A percentile compares a stretch with the other conserved stretches of the same genome.
These are phyloP conservation scores for Fusarium sp. DNA, from an alignment of 2,329 filamentous ascomycete genomes.

Conservation along the genomic window DNA sequence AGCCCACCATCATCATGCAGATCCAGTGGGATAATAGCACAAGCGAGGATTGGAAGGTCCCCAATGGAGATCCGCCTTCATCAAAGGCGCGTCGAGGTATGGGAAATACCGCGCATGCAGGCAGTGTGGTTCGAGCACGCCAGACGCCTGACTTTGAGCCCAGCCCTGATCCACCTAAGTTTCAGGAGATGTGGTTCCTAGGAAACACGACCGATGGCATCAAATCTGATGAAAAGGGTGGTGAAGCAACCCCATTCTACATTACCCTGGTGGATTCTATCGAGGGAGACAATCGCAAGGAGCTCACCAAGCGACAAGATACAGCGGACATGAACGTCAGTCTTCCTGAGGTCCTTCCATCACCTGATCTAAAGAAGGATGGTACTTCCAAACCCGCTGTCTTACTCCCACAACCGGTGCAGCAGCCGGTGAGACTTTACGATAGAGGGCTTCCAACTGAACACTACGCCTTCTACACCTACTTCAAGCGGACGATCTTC, in stretches of 20 bases:
- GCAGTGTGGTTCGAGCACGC: conserved; percentile 42
- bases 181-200: conserved; percentile 83
- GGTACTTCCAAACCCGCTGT: conserved; percentile 81
- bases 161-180: conserved; percentile 70
- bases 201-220: conserved; percentile 88
- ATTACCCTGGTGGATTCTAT: conserved; percentile 77
- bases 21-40: conserved; percentile 80
- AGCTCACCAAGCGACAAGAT: conserved; percentile 46
- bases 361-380: conserved; percentile 74
- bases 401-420: conserved; percentile 77
- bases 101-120: conserved; percentile 46
- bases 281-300: conserved; percentile 53
- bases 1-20: conserved; percentile 85
- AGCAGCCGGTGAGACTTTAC: conserved; percentile 88
- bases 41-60: conserved; percentile 64
- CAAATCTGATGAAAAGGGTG: conserved; percentile 76
- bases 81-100: conserved; percentile 47
- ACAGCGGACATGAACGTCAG: conserved; percentile 45
- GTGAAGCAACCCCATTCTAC: conserved; percentile 91
- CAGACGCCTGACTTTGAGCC: conserved; percentile 60
- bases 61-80: conserved; percentile 56
- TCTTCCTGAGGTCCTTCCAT: conserved; percentile 68
- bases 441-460: conserved; percentile 86
- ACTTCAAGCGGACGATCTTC: conserved; percentile 91
- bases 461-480: conserved; percentile 94